Conservation (phyloP, 257 asterid species). For the Verbena officinalis region DNA sequence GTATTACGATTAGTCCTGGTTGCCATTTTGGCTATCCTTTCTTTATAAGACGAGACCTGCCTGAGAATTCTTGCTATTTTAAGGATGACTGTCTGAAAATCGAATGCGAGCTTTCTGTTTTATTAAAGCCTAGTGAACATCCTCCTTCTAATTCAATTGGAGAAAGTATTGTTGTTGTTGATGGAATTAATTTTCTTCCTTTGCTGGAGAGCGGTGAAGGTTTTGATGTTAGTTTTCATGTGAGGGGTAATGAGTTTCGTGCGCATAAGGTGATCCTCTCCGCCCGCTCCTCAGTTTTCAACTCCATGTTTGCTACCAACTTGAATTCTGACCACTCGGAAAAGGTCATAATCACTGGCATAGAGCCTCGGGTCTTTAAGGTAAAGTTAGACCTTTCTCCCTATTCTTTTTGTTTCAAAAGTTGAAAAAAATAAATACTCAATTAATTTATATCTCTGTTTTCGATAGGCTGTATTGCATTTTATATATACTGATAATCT, state of each 20-base stretch:
- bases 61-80: not conserved
- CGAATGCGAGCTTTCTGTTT: not conserved
- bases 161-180: not conserved
- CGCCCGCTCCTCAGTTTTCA: not conserved
- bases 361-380: not conserved
- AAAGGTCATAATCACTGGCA: not conserved
- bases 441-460: no score
- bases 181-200: not conserved
- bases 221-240: constrained; percentile 1
- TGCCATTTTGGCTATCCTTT: not conserved
- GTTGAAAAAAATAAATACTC: not conserved
- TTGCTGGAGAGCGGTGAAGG: not conserved
- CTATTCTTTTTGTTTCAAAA: no score
- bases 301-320: not conserved
- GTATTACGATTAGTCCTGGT: not conserved
- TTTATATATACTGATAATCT: not conserved
- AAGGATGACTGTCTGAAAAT: not conserved
- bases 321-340: not conserved
- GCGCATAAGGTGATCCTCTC: not conserved
- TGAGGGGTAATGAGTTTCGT: not conserved
- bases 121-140: no score
- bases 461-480: not conserved
- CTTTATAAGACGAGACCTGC: not conserved
- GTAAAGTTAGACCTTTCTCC: not conserved
- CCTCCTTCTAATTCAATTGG: no score